Evolutionary conservation across 257 asterid genomes (phyloP).

Genomic region (Nicotiana attenuata): DNA sequence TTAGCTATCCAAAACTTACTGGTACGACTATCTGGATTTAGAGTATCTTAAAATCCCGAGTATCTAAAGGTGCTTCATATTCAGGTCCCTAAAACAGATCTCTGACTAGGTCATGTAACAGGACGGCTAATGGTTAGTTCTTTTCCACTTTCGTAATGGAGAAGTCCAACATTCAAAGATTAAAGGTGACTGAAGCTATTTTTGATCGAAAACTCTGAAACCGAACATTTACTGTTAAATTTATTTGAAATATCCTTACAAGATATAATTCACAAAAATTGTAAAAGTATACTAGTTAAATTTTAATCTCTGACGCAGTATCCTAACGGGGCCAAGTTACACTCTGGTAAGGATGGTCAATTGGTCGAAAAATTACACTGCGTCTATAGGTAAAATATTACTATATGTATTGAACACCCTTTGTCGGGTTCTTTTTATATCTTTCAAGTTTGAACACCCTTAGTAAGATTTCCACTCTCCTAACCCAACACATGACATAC

Average conservation of each 20-base stretch:
- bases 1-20: neutral
- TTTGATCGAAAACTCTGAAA: too few species aligned
- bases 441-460: too few species aligned
- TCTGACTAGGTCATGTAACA: neutral
- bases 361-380: too few species aligned
- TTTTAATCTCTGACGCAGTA: neutral
- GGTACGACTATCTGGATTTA: neutral
- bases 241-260: neutral
- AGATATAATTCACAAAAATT: too few species aligned
- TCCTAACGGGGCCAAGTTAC: too few species aligned
- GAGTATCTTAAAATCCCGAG: neutral
- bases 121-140: neutral
- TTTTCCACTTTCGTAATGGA: neutral
- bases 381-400: too few species aligned
- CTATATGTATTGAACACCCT: too few species aligned
- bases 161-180: neutral
- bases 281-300: neutral
- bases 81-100: neutral
- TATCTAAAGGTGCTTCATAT: neutral
- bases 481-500: neutral
- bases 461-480: too few species aligned
- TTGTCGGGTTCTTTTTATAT: too few species aligned
- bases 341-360: too few species aligned
- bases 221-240: neutral
- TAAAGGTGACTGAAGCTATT: neutral